Evolutionary conservation across 163 green algal species (phyloP), one percentile per base, ranked within the genome.

Genomic region (Picocystis sp.): DNA sequence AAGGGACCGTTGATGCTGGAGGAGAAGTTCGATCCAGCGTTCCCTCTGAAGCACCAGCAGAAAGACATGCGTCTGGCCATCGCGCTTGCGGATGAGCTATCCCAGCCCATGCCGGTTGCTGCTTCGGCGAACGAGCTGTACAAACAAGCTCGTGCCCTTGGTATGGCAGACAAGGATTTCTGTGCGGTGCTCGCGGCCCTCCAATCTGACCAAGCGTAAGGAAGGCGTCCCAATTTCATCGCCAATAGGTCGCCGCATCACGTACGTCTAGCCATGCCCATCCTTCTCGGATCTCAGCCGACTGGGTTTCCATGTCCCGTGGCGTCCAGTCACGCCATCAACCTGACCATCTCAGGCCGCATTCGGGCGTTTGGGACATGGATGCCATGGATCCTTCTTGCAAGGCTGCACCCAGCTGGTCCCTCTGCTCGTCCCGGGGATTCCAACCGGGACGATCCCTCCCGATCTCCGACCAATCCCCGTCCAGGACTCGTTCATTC

Each of bases 31-130:
- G n/a, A 44, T n/a, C 52, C 52, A 2, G 60, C 59, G 34, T 68
- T 68, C 48, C 61, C 59, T 25, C 41, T 63, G 54, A 62, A 68
- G 22, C 45, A 62, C 13, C 49, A 60, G 17, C 61, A 68, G 50
- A 68, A 68, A 48, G 61, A 68, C 55, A 50, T 68, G 11, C 23
- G 49, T 2, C 24, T 68, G 3, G 61, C 49, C 19, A n/a, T 56
- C 19, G 44, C 38, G 38, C 25, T 63, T 11, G 55, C 47, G 21
- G 61, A 68, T 21, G 41, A 68, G 44, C 8, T 68, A 15, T 24
- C 52, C 12, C 49, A 52, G 11, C 44, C 52, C 22, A 42, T 35
- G 23, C 58, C 58, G 5, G 56, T 65, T 35, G 52, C 23, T 23
- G 43, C 51, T 14, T 53, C 58, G 11, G 42, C 52, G 17, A 60